phyloP scores from a whole-genome alignment of 2,329 filamentous ascomycete genomes.

The Epichloe scottii region DNA sequence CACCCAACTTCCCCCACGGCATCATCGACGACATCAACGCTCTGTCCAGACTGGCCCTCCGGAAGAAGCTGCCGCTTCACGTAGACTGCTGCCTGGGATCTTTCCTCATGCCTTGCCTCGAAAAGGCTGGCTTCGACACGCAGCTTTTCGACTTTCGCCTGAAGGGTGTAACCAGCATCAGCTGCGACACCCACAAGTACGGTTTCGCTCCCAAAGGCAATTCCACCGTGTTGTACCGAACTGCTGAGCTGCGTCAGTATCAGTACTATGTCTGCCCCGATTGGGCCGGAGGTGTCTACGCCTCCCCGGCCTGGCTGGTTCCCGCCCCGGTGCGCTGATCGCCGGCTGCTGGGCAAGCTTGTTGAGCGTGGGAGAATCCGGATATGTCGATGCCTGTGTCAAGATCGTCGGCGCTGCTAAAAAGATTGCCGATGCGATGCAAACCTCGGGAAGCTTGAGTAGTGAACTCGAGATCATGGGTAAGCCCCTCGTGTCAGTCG shows the following conservation, averaged over 20 bases:
- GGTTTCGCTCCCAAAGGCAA: constrained; percentile 98
- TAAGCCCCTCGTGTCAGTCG: constrained; percentile 75
- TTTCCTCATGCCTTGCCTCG: constrained; percentile 84
- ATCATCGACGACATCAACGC: constrained; percentile 90
- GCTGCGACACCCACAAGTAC: constrained; percentile 97
- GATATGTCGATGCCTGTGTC: constrained; percentile 77
- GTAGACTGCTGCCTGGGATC: constrained; percentile 97
- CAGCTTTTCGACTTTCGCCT: constrained; percentile 87
- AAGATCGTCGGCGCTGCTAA: constrained; percentile 81
- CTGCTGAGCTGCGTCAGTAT: constrained; percentile 62
- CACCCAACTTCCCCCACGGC: constrained; percentile 95
- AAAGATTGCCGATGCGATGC: constrained; percentile 65
- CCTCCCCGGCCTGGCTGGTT: constrained; percentile 87
- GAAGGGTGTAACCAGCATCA: constrained; percentile 89
- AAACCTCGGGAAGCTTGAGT: constrained; percentile 53
- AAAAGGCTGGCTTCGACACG: constrained; percentile 84
- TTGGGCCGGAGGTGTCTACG: constrained; percentile 94
- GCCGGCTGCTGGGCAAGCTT: constrained; percentile 91
- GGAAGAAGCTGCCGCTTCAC: constrained; percentile 74
- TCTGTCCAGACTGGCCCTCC: constrained; percentile 70
- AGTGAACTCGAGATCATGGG: constrained; percentile 71
- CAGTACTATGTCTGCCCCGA: constrained; percentile 95
- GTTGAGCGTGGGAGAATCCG: constrained; percentile 75
- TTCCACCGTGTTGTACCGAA: constrained; percentile 84
- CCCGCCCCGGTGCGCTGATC: constrained; percentile 83